Percentiles rank a stretch among this genome's conserved stretches.
phyloP scores from a whole-genome alignment of 169 alveolate genomes.

The Cryptosporidium sp. region DNA sequence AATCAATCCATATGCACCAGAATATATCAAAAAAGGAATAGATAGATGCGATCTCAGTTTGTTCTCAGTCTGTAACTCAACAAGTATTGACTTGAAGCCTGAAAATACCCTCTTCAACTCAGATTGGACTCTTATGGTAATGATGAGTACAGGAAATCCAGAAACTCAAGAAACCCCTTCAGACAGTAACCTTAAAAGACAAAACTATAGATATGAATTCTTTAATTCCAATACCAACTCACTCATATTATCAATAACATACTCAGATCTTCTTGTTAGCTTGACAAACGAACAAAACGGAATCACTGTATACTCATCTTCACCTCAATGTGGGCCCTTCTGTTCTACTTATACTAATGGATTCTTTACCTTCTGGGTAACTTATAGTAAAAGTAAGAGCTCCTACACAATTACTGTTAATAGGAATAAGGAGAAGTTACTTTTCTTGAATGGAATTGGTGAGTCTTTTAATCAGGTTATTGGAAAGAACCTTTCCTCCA shows the following conservation, averaged over 20 bases:
- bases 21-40: background rate
- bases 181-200: background rate
- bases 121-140: slow-evolving; percentile 27
- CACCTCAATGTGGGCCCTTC: slow-evolving; percentile 34
- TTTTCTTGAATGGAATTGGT: slow-evolving; percentile 1
- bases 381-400: background rate
- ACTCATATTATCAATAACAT: background rate
- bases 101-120: background rate
- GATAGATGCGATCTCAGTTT: background rate
- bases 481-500: background rate
- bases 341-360: slow-evolving; percentile 3
- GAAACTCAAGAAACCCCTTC: background rate
- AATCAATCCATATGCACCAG: background rate
- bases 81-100: background rate
- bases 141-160: slow-evolving; percentile 38
- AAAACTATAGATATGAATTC: slow-evolving; percentile 8
- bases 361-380: slow-evolving; percentile 28
- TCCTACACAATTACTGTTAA: slow-evolving; percentile 10
- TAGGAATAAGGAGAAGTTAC: background rate
- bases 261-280: background rate
- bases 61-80: slow-evolving; percentile 13
- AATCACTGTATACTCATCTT: slow-evolving; percentile 17
- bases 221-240: slow-evolving; percentile 1
- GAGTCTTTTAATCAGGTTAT: background rate
- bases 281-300: background rate